phyloP scores from a whole-genome alignment of 1,284 basidiomycete species.

The Tetrapyrgos nigripes region DNA sequence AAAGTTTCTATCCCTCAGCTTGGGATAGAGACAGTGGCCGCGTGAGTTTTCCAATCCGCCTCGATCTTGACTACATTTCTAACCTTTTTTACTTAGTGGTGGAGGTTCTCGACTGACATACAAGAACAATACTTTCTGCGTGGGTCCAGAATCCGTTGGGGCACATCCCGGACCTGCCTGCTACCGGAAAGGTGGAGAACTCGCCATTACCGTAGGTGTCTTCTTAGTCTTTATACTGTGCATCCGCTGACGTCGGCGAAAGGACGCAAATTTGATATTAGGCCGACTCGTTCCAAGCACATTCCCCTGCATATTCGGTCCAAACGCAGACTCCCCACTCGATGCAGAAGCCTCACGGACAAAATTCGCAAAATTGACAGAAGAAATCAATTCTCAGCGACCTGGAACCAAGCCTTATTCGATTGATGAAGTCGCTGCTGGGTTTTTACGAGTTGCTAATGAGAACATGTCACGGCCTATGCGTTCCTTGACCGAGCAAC shows the following conservation, averaged over 20 bases:
- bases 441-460: constrained; percentile 10
- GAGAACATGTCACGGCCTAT: constrained; percentile 16
- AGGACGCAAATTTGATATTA: constrained; percentile 12
- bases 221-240: background rate
- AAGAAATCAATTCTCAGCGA: constrained; percentile 1
- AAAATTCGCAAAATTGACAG: constrained; percentile 2
- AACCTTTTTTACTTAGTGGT: constrained; percentile 60
- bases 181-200: constrained; percentile 50
- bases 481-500: constrained; percentile 11
- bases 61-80: constrained; percentile 41
- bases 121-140: constrained; percentile 63
- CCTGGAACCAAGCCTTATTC: background rate
- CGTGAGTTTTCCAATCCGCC: constrained; percentile 27
- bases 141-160: constrained; percentile 75
- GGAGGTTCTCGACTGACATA: constrained; percentile 62
- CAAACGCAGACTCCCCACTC: constrained; percentile 8
- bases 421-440: constrained; percentile 11
- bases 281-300: constrained; percentile 11
- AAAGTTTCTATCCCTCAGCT: constrained; percentile 80
- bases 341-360: constrained; percentile 2
- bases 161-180: constrained; percentile 80
- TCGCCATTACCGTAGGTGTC: constrained; percentile 7
- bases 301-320: constrained; percentile 11
- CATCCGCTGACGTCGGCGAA: background rate
- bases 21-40: constrained; percentile 81